Percentiles rank a stretch among this genome's conserved stretches.
phyloP scores from a whole-genome alignment of 163 green algal genomes.

The Volvox carteri region DNA sequence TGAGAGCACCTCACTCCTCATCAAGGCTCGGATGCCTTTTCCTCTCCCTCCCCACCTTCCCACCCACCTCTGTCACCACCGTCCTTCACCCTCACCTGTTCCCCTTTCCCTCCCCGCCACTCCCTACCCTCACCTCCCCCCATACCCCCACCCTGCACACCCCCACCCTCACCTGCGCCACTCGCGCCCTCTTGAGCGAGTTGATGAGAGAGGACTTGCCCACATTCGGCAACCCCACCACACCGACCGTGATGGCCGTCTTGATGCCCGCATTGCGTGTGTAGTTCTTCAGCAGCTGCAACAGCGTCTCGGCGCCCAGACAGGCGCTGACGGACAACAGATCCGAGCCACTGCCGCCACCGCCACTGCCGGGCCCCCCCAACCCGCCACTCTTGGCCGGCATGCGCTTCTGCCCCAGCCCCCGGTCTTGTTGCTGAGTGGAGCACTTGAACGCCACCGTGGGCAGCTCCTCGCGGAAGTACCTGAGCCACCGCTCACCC shows the following conservation, averaged over 20 bases:
- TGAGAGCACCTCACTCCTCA: no score
- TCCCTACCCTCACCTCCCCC: neutral
- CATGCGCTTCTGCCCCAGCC: constrained; percentile 66
- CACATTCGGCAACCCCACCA: constrained; percentile 98
- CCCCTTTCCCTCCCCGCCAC: neutral
- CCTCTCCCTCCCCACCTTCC: no score
- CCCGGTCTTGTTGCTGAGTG: constrained; percentile 89
- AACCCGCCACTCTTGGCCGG: constrained; percentile 15
- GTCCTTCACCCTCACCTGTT: neutral
- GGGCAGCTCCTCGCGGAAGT: constrained; percentile 95
- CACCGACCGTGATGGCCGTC: constrained; percentile 94
- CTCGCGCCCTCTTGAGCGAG: constrained; percentile 94
- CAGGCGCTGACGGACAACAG: constrained; percentile 45
- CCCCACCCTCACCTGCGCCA: constrained; percentile 80
- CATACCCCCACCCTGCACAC: neutral
- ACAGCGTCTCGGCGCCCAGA: constrained; percentile 92
- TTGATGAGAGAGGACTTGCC: constrained; percentile 99
- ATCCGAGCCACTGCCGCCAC: neutral
- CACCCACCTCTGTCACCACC: no score
- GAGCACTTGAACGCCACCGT: constrained; percentile 97
- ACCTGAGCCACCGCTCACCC: constrained; percentile 94
- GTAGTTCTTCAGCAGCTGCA: constrained; percentile 99
- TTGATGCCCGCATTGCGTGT: constrained; percentile 83
- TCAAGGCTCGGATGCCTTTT: no score
- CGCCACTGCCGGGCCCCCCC: no score